Base-by-base conservation (phyloP, 75 land plant genomes). In the Pinus tabuliformis region DNA sequence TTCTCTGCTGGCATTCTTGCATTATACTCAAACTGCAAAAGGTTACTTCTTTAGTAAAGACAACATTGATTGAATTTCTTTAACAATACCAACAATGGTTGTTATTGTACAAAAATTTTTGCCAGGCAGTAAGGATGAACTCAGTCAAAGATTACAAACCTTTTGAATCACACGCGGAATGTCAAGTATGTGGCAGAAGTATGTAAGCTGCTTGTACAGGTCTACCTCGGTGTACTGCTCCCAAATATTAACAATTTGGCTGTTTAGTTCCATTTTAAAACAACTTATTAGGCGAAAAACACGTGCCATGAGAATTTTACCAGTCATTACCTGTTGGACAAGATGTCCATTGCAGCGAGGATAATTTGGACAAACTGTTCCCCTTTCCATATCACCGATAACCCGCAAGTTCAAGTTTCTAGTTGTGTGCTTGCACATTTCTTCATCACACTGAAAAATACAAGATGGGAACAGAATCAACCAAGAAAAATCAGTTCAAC, bases 281-380 rank as follows among this genome's bases (percentile, higher is more conserved):
- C 7, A 36, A 9, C 18, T 76, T 76, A 76, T 36, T 21, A 24
- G 70, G 72, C 42, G 21, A 75, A 59, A 49, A n/a, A 5, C 42
- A 36, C 5, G 24, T 16, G 18, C 75, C 20, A 24, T 24, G 61
- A 30, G 22, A 59, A 58, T 54, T 28, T 15, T 59, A 45, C 64
- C 57, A 14, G 6, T 56, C 22, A 61, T 20, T 57, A 95, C 99
- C 99, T 91, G 89, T 73, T 93, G 86, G 28, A 88, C 74, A 60
- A 97, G 98, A 75, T 68, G 92, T 0, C 99, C 99, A 84, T 88
- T 92, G 56, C 99, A 97, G 52, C 87, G 85, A 33, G 99, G 99
- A 81, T 92, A 95, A 75, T 91, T 96, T 68, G 98, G 99, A 75
- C 99, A 97, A 33, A 91, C 83, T 1, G 96, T 88, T 66, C 99